Percentiles rank a stretch among this genome's conserved stretches.
These are phyloP conservation scores for Cymodocea nodosa DNA, from an alignment of 116 monocot species.

Conservation along the genomic window DNA sequence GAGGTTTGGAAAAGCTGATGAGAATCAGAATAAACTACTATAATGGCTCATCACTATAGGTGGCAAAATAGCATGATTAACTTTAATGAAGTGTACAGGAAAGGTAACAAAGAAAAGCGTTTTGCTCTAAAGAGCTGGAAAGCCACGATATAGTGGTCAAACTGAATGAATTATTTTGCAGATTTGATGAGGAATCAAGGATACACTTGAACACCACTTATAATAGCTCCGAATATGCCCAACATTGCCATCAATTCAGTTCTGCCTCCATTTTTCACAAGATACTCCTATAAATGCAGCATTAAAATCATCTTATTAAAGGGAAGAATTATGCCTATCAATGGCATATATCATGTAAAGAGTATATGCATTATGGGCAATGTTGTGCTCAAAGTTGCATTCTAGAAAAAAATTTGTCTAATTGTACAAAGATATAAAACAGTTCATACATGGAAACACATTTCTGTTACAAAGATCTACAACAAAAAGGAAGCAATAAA, in stretches of 20 bases:
- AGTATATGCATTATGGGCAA: too few species aligned
- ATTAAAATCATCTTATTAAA: background rate
- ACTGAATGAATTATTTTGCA: background rate
- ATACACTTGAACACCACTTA: slow-evolving; percentile 95
- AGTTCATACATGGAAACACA: too few species aligned
- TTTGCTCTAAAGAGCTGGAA: background rate
- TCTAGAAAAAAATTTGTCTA: too few species aligned
- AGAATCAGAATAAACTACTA: background rate
- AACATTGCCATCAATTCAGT: slow-evolving; percentile 89
- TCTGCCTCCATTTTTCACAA: slow-evolving; percentile 74
- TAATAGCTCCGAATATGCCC: slow-evolving; percentile 71
- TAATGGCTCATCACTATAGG: background rate
- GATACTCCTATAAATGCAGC: slow-evolving; percentile 48
- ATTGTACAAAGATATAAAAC: too few species aligned
- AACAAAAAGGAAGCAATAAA: too few species aligned
- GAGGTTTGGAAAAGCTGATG: background rate
- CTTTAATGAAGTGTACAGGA: background rate
- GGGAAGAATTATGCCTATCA: too few species aligned
- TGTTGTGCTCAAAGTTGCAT: too few species aligned
- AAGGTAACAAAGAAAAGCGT: background rate
- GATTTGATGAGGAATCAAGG: slow-evolving; percentile 21
- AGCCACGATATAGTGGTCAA: background rate
- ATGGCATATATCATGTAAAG: too few species aligned
- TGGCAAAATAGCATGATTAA: background rate
- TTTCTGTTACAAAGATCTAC: too few species aligned